Evolutionary conservation across 345 rosid species (phyloP).

Genomic region (Ailanthus altissimus): DNA sequence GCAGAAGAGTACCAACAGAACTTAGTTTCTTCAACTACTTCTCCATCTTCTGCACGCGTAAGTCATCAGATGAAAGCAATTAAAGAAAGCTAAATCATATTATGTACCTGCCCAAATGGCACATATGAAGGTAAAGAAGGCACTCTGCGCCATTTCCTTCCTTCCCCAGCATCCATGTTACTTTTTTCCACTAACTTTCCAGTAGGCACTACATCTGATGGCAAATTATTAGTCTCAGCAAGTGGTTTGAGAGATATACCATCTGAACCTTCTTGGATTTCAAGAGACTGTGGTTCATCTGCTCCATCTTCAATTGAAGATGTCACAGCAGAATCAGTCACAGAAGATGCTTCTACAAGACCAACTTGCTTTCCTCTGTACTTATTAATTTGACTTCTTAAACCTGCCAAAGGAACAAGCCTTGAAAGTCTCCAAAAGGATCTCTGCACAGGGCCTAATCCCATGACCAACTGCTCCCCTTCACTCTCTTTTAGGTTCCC

Average conservation of each 20-base stretch:
- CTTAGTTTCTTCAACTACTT: neutral
- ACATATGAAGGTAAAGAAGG: conserved; percentile 92
- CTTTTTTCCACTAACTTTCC: conserved; percentile 46
- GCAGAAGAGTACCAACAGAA: neutral
- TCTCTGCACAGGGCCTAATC: conserved; percentile 91
- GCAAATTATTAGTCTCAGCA: conserved; percentile 40
- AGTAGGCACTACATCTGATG: conserved; percentile 33
- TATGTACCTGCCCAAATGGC: conserved; percentile 89
- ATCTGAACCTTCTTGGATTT: conserved; percentile 94
- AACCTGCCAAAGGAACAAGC: conserved; percentile 83
- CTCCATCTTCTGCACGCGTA: conserved; percentile 15
- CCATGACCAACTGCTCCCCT: conserved; percentile 78
- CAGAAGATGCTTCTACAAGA: conserved; percentile 43
- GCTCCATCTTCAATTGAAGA: conserved; percentile 61
- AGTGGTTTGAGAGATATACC: conserved; percentile 89
- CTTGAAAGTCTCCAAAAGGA: conserved; percentile 94
- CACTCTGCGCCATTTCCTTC: conserved; percentile 65
- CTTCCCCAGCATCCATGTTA: conserved; percentile 37
- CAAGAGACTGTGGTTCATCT: conserved; percentile 80
- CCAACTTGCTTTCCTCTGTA: conserved; percentile 55
- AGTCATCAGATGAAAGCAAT: conserved; percentile 7
- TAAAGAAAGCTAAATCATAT: conserved; percentile 17
- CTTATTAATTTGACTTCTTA: conserved; percentile 60
- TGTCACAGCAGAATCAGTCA: conserved; percentile 39
- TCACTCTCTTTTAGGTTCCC: conserved; percentile 52